A percentile compares a stretch with the other conserved stretches of the same genome.
phyloP scores from a whole-genome alignment of 2,329 filamentous ascomycete species.

The Aspergillus sp. region DNA sequence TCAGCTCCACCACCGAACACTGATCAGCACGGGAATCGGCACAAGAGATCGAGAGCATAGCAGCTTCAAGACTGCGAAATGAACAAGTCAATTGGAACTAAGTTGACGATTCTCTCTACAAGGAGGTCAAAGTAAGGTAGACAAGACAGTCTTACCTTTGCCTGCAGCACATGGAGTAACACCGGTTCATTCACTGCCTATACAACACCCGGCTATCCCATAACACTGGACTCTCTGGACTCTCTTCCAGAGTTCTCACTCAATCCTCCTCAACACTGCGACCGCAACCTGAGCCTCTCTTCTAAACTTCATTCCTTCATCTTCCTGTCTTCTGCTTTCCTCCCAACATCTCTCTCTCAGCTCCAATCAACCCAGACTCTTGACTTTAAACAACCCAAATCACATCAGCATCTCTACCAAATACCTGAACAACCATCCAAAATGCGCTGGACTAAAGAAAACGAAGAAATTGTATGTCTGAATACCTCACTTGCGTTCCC shows the following conservation, averaged over 20 bases:
- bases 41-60: too few species aligned
- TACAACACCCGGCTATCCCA: neutral
- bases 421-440: neutral
- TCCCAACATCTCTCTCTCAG: neutral
- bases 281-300: neutral
- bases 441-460: slow-evolving; percentile 10
- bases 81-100: fast-evolving
- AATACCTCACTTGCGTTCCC: neutral
- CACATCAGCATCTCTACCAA: neutral
- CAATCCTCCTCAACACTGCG: neutral
- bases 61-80: too few species aligned
- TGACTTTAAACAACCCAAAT: neutral
- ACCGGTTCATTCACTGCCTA: neutral
- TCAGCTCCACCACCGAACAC: too few species aligned
- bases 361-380: neutral
- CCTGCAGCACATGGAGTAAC: too few species aligned
- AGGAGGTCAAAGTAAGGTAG: too few species aligned
- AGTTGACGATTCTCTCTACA: too few species aligned
- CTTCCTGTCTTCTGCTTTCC: neutral
- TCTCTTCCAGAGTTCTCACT: neutral
- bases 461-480: slow-evolving; percentile 4
- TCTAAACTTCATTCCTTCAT: neutral
- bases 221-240: neutral
- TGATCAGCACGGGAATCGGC: too few species aligned
- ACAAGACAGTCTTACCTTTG: too few species aligned